Evolutionary conservation across 176 grass and related monocot species (phyloP).

Genomic region (Sorghum bicolor): DNA sequence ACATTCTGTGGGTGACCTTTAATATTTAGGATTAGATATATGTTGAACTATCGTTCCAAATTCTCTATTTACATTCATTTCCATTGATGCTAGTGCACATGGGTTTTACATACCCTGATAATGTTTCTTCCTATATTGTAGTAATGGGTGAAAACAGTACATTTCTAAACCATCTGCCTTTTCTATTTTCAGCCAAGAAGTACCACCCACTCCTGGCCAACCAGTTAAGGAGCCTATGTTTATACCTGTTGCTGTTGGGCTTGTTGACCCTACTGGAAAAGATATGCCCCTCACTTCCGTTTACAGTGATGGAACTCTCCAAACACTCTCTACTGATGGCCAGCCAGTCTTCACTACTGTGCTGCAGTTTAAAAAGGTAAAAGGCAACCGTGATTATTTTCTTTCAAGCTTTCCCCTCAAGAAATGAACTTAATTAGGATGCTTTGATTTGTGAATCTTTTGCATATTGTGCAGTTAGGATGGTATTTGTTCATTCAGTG

Average conservation of each 20-base stretch:
- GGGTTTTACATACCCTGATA: constrained; percentile 6
- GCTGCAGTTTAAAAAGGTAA: constrained; percentile 88
- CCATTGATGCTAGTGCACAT: not conserved
- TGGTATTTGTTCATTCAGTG: not conserved
- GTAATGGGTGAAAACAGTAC: constrained; percentile 2
- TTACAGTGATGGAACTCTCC: constrained; percentile 60
- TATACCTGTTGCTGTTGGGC: constrained; percentile 82
- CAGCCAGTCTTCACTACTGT: constrained; percentile 71
- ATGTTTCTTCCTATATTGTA: not conserved
- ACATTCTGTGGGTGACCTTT: not conserved
- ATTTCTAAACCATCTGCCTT: constrained; percentile 14
- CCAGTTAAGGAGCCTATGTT: constrained; percentile 82
- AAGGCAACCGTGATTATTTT: constrained; percentile 15
- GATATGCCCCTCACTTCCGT: constrained; percentile 79
- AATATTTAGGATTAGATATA: not conserved
- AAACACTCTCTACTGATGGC: constrained; percentile 43
- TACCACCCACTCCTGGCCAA: constrained; percentile 83
- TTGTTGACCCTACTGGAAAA: constrained; percentile 85
- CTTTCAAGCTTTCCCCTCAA: constrained; percentile 1
- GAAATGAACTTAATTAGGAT: constrained; percentile 1
- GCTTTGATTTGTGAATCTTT: constrained; percentile 4
- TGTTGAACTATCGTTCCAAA: not conserved
- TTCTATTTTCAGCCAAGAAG: constrained; percentile 68
- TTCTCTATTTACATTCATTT: not conserved
- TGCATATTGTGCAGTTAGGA: not conserved